Base-by-base conservation (phyloP, 2,329 filamentous ascomycete species). In the Stenocarpella maydis region DNA sequence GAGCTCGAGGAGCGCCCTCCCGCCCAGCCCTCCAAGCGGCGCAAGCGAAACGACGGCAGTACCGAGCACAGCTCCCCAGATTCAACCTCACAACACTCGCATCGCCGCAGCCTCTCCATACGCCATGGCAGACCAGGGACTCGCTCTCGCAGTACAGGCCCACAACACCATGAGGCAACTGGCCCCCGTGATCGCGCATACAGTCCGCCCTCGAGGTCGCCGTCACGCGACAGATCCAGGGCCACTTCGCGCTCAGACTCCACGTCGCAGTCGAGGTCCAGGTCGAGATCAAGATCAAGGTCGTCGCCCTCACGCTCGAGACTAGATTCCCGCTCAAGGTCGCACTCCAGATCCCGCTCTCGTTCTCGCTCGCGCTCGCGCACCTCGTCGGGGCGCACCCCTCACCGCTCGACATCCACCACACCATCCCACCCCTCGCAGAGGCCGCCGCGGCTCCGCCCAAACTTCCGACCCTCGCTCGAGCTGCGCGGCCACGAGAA, bases 401-500 rank as follows among this genome's bases (percentile, higher is more conserved):
- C 65, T 45, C n/a, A 68, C 61, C 71, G 50, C 60, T 72, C 70
- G 41, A 65, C 26, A 60, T 74, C 53, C 65, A 71, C 63, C 68
- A 71, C 49, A 68, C 74, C 12, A 60, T 43, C 24, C 26, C 52
- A 53, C 63, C n/a, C 71, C 52, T 82, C 81, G 15, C 79, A 78
- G 28, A 85, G 89, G 71, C 87, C 88, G 3, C 82, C 84, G 21
- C 81, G 88, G 4, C 83, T 84, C 26, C 81, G 80, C 28, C 86
- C 94, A 19, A 85, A 91, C 77, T 97, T 94, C 82, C 86, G 83
- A 50, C 87, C 90, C 41, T 88, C 89, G 65, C 87, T 95, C 72
- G 86, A 91, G 24, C 86, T 98, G 24, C 87, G 86, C 71, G 95
- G 94, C 2, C 95, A 98, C 81, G 86, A 88, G 61, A 90, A 91